These are phyloP conservation scores for Helicocarpus griseus DNA, from an alignment of 2,329 filamentous ascomycete genomes.

Conservation along the genomic window DNA sequence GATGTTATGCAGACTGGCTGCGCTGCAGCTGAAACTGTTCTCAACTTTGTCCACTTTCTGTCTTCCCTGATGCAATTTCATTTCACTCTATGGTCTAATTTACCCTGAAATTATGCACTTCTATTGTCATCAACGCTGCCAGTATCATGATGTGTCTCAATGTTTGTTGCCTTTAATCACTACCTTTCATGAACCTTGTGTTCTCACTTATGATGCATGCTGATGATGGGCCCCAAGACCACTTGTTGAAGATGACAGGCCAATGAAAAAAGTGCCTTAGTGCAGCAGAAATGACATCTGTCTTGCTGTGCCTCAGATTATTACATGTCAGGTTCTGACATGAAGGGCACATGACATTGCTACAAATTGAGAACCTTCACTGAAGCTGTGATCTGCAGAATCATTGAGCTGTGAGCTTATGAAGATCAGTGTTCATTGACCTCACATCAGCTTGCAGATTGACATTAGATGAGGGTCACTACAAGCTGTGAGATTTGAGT, in stretches of 20 bases:
- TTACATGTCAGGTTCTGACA: background rate
- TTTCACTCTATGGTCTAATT: background rate
- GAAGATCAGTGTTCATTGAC: no score
- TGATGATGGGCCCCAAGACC: background rate
- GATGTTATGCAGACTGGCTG: background rate
- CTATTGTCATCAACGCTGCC: background rate
- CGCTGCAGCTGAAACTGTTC: conserved; percentile 1
- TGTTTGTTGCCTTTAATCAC: background rate
- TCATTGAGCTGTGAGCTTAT: no score
- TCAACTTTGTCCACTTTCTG: background rate
- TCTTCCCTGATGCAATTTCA: conserved; percentile 3
- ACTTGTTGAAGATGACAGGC: background rate
- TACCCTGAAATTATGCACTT: no score
- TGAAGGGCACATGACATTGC: background rate
- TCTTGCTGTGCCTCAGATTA: background rate
- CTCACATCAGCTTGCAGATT: no score
- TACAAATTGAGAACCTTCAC: background rate
- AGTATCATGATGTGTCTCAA: background rate
- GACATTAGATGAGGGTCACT: no score
- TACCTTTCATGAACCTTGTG: background rate
- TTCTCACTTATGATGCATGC: conserved; percentile 1
- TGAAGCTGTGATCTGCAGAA: background rate
- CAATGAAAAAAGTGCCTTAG: conserved; percentile 3
- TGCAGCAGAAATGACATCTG: background rate
- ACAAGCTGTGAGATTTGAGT: no score